A percentile compares a stretch with the other conserved stretches of the same genome.
Conservation (phyloP, 805 yeast species). For the Zygoascus ofunaensis region DNA sequence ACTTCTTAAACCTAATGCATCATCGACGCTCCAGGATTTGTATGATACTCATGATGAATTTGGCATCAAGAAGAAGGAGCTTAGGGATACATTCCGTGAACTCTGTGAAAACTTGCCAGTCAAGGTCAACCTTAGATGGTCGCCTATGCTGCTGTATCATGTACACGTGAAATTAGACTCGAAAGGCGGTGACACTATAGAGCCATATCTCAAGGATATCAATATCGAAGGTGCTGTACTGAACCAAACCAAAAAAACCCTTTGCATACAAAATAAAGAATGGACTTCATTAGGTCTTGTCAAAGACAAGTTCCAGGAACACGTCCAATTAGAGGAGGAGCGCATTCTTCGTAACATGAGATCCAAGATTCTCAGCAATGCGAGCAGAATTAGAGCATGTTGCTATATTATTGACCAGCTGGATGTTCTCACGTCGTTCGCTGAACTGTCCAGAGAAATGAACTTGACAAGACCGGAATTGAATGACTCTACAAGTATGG, state of each 20-base stretch:
- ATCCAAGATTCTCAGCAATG: slow-evolving; percentile 35
- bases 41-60: slow-evolving; percentile 23
- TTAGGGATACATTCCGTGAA: slow-evolving; percentile 14
- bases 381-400: slow-evolving; percentile 41
- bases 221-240: slow-evolving; percentile 22
- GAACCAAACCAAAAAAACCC: slow-evolving; percentile 35
- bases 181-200: slow-evolving; percentile 7
- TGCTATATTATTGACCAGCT: slow-evolving; percentile 50
- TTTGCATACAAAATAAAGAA: slow-evolving; percentile 38
- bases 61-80: slow-evolving; percentile 19
- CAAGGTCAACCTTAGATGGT: slow-evolving; percentile 31
- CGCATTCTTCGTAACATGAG: slow-evolving; percentile 43
- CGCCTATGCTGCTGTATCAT: slow-evolving; percentile 39
- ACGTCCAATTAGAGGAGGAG: slow-evolving; percentile 49
- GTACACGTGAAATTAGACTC: slow-evolving; percentile 35
- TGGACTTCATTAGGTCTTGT: slow-evolving; percentile 47
- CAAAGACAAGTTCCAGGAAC: slow-evolving; percentile 37
- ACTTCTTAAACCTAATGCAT: slow-evolving; percentile 14
- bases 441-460: slow-evolving; percentile 59
- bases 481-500: slow-evolving; percentile 38
- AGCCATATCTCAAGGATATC: slow-evolving; percentile 4
- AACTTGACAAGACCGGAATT: slow-evolving; percentile 59
- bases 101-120: slow-evolving; percentile 9
- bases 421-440: slow-evolving; percentile 68
- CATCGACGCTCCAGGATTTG: slow-evolving; percentile 15